Percentiles rank a stretch among this genome's conserved stretches.
phyloP scores from a whole-genome alignment of 2,329 filamentous ascomycete genomes.

The Diplodia scrobiculata region DNA sequence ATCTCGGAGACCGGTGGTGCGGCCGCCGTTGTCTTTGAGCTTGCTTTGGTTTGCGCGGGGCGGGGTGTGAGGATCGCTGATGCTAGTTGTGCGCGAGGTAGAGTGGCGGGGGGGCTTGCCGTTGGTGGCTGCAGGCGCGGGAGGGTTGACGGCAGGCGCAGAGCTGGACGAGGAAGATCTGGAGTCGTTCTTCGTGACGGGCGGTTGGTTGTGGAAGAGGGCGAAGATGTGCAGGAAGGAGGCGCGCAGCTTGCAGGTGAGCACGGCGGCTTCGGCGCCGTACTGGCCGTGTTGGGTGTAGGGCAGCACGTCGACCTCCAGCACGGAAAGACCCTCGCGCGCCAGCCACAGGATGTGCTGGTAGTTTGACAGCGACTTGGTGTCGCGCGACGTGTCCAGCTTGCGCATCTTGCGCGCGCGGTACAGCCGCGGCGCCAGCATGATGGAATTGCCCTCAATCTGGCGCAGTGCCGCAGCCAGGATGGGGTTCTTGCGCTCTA shows the following conservation, averaged over 20 bases:
- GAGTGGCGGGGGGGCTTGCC: slow-evolving; percentile 1
- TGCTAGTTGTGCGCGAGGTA: slow-evolving; percentile 9
- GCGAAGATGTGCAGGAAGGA: slow-evolving; percentile 98
- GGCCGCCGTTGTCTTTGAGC: slow-evolving; percentile 32
- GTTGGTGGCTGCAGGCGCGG: neutral
- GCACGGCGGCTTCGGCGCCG: slow-evolving; percentile 77
- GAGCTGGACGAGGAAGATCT: slow-evolving; percentile 45
- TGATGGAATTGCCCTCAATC: slow-evolving; percentile 84
- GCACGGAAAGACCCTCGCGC: slow-evolving; percentile 82
- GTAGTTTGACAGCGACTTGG: slow-evolving; percentile 79
- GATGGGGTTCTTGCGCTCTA: slow-evolving; percentile 74
- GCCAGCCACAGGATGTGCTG: slow-evolving; percentile 95
- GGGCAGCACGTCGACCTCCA: slow-evolving; percentile 83
- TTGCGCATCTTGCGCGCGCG: slow-evolving; percentile 79
- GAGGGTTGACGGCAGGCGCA: slow-evolving; percentile 4
- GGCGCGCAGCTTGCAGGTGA: slow-evolving; percentile 87
- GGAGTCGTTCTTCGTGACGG: slow-evolving; percentile 50
- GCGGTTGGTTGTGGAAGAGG: slow-evolving; percentile 88
- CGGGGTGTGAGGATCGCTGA: slow-evolving; percentile 21
- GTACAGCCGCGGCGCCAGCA: slow-evolving; percentile 80
- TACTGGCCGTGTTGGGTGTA: slow-evolving; percentile 68
- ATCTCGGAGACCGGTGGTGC: slow-evolving; percentile 50
- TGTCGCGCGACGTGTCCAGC: slow-evolving; percentile 75
- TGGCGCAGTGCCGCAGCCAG: slow-evolving; percentile 85
- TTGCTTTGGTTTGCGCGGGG: slow-evolving; percentile 28